These are phyloP conservation scores for Platanus orientalis DNA, from an alignment of 164 flowering plant species.

Conservation along the genomic window DNA sequence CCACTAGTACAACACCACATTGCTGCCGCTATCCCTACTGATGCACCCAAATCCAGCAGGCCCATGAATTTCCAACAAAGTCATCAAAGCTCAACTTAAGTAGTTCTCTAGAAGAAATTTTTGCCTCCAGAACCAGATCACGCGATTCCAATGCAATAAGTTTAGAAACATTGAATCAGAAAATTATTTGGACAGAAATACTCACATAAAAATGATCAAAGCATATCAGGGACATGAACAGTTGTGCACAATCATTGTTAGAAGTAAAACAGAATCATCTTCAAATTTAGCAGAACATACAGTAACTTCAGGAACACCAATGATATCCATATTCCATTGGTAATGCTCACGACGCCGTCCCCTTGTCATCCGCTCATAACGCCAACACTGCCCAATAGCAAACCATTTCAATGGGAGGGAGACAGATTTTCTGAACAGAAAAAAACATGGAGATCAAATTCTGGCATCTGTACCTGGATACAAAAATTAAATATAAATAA, in stretches of 20 bases:
- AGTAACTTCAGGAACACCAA: slow-evolving; percentile 81
- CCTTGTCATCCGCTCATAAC: slow-evolving; percentile 93
- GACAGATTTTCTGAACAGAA: slow-evolving; percentile 81
- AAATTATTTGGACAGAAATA: too few species aligned
- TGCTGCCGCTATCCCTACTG: too few species aligned
- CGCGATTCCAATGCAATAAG: too few species aligned
- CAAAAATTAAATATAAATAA: slow-evolving; percentile 34
- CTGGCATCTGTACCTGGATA: slow-evolving; percentile 56
- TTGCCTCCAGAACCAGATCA: too few species aligned
- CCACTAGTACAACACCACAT: too few species aligned
- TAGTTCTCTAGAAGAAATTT: too few species aligned
- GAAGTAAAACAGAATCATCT: neutral
- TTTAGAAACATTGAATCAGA: too few species aligned
- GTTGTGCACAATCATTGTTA: neutral
- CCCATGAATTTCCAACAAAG: too few species aligned
- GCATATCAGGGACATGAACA: neutral
- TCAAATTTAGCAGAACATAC: slow-evolving; percentile 34
- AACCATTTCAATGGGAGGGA: slow-evolving; percentile 96
- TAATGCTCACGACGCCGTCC: slow-evolving; percentile 96
- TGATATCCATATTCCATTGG: slow-evolving; percentile 99
- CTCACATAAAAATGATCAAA: neutral
- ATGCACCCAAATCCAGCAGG: too few species aligned
- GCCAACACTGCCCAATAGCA: slow-evolving; percentile 96
- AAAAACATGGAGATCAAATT: slow-evolving; percentile 62
- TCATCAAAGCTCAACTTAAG: too few species aligned